A percentile compares a stretch with the other conserved stretches of the same genome.
phyloP scores from a whole-genome alignment of 2,329 filamentous ascomycete genomes.

The Mariannaea elegans region DNA sequence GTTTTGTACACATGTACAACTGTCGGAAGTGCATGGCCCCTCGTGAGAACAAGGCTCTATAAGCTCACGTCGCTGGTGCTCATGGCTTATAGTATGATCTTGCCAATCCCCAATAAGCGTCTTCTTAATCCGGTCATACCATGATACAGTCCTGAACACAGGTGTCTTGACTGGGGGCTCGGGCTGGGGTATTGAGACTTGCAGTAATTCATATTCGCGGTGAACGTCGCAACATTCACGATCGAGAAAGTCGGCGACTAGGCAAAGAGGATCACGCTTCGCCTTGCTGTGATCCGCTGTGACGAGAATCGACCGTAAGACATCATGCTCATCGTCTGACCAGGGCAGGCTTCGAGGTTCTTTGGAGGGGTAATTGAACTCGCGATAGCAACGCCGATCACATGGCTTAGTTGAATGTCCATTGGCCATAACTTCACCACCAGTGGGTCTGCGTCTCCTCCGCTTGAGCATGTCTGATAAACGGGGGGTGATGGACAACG shows the following conservation, averaged over 20 bases:
- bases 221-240: slow-evolving; percentile 63
- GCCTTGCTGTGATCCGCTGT: slow-evolving; percentile 53
- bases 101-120: slow-evolving; percentile 63
- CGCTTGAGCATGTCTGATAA: slow-evolving; percentile 46
- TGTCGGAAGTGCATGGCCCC: slow-evolving; percentile 68
- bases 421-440: slow-evolving; percentile 21
- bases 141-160: slow-evolving; percentile 57
- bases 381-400: slow-evolving; percentile 53
- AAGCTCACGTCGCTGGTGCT: slow-evolving; percentile 64
- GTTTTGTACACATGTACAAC: slow-evolving; percentile 70
- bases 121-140: slow-evolving; percentile 67
- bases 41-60: slow-evolving; percentile 75
- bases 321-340: slow-evolving; percentile 58
- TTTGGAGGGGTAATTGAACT: slow-evolving; percentile 33
- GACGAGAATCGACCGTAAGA: slow-evolving; percentile 58
- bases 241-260: slow-evolving; percentile 59
- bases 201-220: slow-evolving; percentile 39
- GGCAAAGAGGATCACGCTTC: slow-evolving; percentile 55
- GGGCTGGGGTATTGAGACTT: slow-evolving; percentile 36
- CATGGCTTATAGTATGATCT: slow-evolving; percentile 62
- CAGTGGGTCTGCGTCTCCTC: slow-evolving; percentile 29
- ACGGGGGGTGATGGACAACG: slow-evolving; percentile 57
- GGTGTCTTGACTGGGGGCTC: slow-evolving; percentile 39
- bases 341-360: slow-evolving; percentile 46
- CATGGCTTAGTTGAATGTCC: slow-evolving; percentile 41